Base-by-base conservation (phyloP, 805 yeast genomes). In the Candida mattraensis region DNA sequence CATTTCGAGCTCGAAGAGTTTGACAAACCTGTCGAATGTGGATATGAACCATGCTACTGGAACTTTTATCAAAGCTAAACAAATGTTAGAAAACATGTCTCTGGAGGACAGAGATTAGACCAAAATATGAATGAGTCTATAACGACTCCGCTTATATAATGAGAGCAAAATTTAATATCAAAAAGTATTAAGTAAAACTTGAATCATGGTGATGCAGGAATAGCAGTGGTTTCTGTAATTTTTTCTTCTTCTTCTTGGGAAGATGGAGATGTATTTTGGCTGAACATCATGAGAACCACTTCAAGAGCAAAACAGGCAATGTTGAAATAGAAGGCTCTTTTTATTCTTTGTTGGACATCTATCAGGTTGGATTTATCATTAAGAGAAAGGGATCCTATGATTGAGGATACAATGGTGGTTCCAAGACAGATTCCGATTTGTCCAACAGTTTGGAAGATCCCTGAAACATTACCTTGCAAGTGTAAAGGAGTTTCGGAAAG, bases 391-490 rank as follows among this genome's bases (percentile, higher is more conserved):
- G 7, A 7, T 7, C 64, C 64, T 7, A 56, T n/a, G 2, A 60
- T 33, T 2, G 60, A 45, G 1, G 59, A 24, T 3, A 47, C 17
- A 5, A 55, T 33, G 7, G 65, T 55, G 20, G 51, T 43, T 1
- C 57, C 54, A 15, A 62, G 18, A 24, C 60, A 47, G 18, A 48
- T 32, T 2, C 63, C 63, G 18, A 63, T 35, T 44, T 66, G 70
- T 1, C 55, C 58, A 13, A 46, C 37, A 2, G 69, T 61, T 37
- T 54, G 61, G 17, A 54, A 45, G 7, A 64, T 38, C 2, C 69
- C 72, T 7, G 61, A 37, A 4, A 65, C 64, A 15, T 62, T 57
- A n/a, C 69, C 70, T 33, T 66, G 70, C 12, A 61, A 42, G 30
- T 61, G 59, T 6, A 50, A 33, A 0, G 72, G 72, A 7, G 69